phyloP scores from a whole-genome alignment of 2,329 filamentous ascomycete species.

The Beauveria bassiana region DNA sequence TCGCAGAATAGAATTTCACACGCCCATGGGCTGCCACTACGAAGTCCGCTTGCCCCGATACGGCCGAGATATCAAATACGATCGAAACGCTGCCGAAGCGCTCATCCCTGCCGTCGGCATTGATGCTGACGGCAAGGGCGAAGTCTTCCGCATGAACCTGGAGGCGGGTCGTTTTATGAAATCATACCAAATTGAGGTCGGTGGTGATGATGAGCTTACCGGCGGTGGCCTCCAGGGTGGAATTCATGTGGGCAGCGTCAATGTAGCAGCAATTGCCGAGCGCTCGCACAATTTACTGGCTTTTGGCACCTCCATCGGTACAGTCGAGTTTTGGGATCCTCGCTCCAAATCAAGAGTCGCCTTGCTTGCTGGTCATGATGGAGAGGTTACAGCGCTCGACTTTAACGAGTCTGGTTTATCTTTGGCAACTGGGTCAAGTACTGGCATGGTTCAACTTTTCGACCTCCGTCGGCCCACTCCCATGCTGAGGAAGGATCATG shows the following conservation, averaged over 20 bases:
- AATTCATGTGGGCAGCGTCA: slow-evolving; percentile 77
- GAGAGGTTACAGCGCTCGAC: slow-evolving; percentile 77
- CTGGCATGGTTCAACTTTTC: slow-evolving; percentile 81
- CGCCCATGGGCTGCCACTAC: slow-evolving; percentile 79
- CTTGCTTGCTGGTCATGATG: slow-evolving; percentile 59
- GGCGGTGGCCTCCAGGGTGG: slow-evolving; percentile 78
- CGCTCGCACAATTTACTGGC: slow-evolving; percentile 82
- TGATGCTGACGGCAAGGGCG: slow-evolving; percentile 76
- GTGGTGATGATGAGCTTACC: slow-evolving; percentile 66
- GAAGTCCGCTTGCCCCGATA: slow-evolving; percentile 86
- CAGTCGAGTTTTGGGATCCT: slow-evolving; percentile 94
- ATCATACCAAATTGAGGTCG: slow-evolving; percentile 85
- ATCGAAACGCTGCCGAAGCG: slow-evolving; percentile 73
- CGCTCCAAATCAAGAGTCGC: slow-evolving; percentile 76
- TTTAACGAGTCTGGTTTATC: slow-evolving; percentile 80
- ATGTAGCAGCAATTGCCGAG: slow-evolving; percentile 79
- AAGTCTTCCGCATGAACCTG: slow-evolving; percentile 87
- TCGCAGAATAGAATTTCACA: slow-evolving; percentile 88
- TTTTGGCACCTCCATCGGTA: slow-evolving; percentile 91
- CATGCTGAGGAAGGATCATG: slow-evolving; percentile 86
- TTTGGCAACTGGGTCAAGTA: slow-evolving; percentile 78
- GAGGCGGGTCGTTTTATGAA: slow-evolving; percentile 92
- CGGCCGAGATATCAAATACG: slow-evolving; percentile 82
- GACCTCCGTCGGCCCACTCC: slow-evolving; percentile 84
- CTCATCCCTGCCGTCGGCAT: slow-evolving; percentile 82